Evolutionary conservation across 1,284 basidiomycete species (phyloP).

Genomic region (Pascua guehoae): DNA sequence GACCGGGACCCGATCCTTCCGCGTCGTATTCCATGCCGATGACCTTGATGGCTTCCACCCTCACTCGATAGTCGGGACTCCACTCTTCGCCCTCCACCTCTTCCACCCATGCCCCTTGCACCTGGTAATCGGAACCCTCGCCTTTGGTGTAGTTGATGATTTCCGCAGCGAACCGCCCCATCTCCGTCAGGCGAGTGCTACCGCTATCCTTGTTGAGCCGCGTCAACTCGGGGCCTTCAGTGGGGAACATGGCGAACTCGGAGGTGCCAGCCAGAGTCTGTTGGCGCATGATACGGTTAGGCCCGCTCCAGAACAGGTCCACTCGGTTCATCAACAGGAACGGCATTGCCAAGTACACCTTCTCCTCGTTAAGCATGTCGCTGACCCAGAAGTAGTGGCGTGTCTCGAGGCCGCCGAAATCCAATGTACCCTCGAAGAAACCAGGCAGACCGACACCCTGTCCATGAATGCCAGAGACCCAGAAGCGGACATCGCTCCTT

Average conservation of each 20-base stretch:
- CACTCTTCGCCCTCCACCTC: background rate
- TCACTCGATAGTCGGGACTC: background rate
- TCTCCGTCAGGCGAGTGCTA: too few relatives aligned
- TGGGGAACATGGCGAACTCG: constrained; percentile 1
- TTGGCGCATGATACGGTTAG: background rate
- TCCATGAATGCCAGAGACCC: constrained; percentile 2
- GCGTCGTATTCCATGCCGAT: background rate
- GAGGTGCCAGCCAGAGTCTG: background rate
- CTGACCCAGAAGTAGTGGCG: constrained; percentile 11
- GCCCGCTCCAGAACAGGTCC: constrained; percentile 6
- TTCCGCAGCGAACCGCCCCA: too few relatives aligned
- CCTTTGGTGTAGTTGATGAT: background rate
- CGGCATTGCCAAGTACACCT: constrained; percentile 11
- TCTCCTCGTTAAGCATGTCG: background rate
- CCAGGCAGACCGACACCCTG: background rate
- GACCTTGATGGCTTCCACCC: background rate
- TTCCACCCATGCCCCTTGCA: background rate
- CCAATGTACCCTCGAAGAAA: background rate
- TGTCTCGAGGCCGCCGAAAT: background rate
- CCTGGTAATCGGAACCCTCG: background rate
- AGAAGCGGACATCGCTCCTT: background rate
- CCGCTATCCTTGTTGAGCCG: too few relatives aligned
- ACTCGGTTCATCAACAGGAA: constrained; percentile 4
- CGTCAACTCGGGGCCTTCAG: constrained; percentile 1
- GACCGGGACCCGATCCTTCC: too few relatives aligned